Conservation (phyloP, 495 filamentous ascomycete species). For the Aspergillus affinis region DNA sequence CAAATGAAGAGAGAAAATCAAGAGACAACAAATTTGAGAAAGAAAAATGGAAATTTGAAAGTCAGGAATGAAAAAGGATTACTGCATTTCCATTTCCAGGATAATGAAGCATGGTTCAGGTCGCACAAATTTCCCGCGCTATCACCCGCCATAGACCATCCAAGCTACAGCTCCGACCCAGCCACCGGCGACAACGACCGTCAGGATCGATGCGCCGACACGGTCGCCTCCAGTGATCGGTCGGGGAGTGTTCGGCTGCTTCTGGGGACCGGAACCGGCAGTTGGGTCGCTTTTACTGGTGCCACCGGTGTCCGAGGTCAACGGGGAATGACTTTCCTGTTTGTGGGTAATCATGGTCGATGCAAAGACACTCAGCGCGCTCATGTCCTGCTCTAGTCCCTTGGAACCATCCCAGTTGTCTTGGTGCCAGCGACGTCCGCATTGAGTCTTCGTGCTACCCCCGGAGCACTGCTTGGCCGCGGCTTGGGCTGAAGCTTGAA, state of each 20-base stretch:
- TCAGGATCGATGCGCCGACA: constrained; percentile 66
- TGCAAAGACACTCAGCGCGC: constrained; percentile 56
- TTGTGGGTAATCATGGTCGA: constrained; percentile 50
- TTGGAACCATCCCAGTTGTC: constrained; percentile 45
- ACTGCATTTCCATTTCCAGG: too few relatives aligned
- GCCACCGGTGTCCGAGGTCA: constrained; percentile 61
- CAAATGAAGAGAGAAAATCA: too few relatives aligned
- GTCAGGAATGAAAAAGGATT: too few relatives aligned
- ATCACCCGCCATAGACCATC: constrained; percentile 40
- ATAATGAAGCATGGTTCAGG: too few relatives aligned
- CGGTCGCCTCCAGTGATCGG: constrained; percentile 56
- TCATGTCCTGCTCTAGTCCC: constrained; percentile 60
- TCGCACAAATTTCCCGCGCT: not conserved
- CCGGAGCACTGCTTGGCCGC: constrained; percentile 62
- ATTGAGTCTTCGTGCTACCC: constrained; percentile 46
- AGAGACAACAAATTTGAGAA: too few relatives aligned
- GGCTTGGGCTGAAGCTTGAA: constrained; percentile 55
- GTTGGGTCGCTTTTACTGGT: constrained; percentile 61
- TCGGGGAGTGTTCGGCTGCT: constrained; percentile 23
- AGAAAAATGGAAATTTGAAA: too few relatives aligned
- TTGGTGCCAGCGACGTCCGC: constrained; percentile 54
- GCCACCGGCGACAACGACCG: constrained; percentile 53
- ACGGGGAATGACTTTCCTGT: constrained; percentile 41
- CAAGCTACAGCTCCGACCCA: constrained; percentile 51
- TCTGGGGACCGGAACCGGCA: constrained; percentile 47